Conservation (phyloP, 129 eudicot species). For the Gnaphalium uliginosum region DNA sequence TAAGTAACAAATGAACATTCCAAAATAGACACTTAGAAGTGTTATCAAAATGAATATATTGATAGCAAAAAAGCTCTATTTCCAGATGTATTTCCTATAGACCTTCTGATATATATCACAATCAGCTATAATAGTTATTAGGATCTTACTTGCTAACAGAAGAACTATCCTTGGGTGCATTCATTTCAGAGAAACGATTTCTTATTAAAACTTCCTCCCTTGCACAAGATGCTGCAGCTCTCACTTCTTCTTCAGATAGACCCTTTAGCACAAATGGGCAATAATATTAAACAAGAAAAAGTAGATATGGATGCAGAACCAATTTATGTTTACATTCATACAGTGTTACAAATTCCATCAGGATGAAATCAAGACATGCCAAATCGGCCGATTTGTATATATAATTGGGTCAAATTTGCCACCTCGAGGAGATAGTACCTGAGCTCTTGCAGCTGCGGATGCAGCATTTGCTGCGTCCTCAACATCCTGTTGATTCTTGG, state of each 20-base stretch:
- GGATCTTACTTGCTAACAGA: conserved; percentile 84
- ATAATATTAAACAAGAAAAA: background rate
- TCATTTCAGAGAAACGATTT: conserved; percentile 97
- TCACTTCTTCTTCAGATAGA: conserved; percentile 96
- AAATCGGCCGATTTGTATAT: background rate
- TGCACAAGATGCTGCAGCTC: conserved; percentile 98
- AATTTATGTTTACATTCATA: background rate
- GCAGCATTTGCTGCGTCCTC: conserved; percentile 89
- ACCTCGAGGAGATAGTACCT: conserved; percentile 41
- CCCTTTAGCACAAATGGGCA: conserved; percentile 49
- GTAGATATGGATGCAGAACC: background rate
- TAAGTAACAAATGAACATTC: background rate
- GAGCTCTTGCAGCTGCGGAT: conserved; percentile 87
- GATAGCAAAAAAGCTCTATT: background rate
- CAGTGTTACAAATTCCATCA: background rate
- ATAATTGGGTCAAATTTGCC: background rate
- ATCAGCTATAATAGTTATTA: background rate
- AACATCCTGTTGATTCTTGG: conserved; percentile 94
- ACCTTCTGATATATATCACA: background rate
- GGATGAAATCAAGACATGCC: background rate
- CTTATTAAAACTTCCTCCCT: conserved; percentile 94
- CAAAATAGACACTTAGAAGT: background rate
- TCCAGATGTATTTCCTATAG: background rate
- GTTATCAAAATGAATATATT: background rate
- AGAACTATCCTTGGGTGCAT: conserved; percentile 89